These are phyloP conservation scores for Cytospora mali DNA, from an alignment of 2,329 filamentous ascomycete genomes.

Conservation along the genomic window DNA sequence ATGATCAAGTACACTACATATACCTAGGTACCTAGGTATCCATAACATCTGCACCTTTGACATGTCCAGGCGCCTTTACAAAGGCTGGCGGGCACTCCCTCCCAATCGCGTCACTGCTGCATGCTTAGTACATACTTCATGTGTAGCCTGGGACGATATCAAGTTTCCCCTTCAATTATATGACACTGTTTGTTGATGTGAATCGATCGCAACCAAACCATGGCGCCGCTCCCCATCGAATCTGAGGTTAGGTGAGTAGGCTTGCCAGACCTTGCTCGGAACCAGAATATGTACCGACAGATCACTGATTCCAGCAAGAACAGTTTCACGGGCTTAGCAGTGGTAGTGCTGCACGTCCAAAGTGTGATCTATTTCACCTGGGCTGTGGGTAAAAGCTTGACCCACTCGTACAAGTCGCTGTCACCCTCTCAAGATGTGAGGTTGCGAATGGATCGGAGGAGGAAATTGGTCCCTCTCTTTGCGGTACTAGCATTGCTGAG, in stretches of 20 bases:
- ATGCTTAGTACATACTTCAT: background rate
- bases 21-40: no score
- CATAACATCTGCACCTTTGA: background rate
- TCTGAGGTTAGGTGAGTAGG: constrained; percentile 31
- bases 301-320: constrained; percentile 15
- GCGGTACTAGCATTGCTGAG: constrained; percentile 37
- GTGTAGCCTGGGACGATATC: background rate
- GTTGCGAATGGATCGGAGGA: constrained; percentile 38
- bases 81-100: constrained; percentile 2
- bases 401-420: constrained; percentile 40
- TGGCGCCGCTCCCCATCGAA: constrained; percentile 33
- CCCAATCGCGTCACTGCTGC: background rate
- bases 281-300: constrained; percentile 1
- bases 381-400: constrained; percentile 38
- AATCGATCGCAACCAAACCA: constrained; percentile 9
- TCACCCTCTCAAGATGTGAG: constrained; percentile 42
- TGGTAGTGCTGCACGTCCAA: constrained; percentile 36
- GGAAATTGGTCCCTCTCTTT: constrained; percentile 40
- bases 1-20: no score
- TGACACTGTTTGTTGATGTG: background rate
- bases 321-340: constrained; percentile 39
- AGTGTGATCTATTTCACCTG: constrained; percentile 39
- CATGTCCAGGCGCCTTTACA: background rate
- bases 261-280: background rate
- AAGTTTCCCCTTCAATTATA: no score